Evolutionary conservation across 257 asterid genomes (phyloP), one percentile per base, ranked within the genome.

Genomic region (Mitragyna speciosa): DNA sequence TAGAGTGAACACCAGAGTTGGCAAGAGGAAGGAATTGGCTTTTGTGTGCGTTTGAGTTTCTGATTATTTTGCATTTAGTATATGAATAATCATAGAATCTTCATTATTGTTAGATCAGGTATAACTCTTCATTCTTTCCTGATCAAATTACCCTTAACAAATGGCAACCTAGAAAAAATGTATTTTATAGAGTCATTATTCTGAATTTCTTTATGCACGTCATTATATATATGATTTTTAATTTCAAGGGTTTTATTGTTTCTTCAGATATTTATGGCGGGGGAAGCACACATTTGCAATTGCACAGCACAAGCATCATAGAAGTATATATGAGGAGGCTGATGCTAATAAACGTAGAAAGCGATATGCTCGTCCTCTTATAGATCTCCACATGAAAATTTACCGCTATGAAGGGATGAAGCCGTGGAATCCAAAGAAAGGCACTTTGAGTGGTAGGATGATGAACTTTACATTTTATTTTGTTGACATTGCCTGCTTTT

Each of bases 321-420:
- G 87, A 10, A 89, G 83, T 75, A 82, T 95, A 81, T 95, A 89
- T 71, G 97, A 95, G 85, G 98, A 95, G 86, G 97, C 98, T 2
- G 99, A 93, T 86, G 78, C 99, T 33, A 93, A 93, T 87, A 93
- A 95, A 88, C 83, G 99, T 80, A 92, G 99, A 83, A 93, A 95
- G 84, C 87, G 99, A 73, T 95, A 95, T 90, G 98, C 99, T 79
- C 96, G 98, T 31, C 99, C 99, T 48, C 90, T 95, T 49, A 92
- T 93, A 74, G 98, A 95, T 87, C 92, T 93, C 59, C 98, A 93
- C 26, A 92, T 89, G 93, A 95, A 91, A 83, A 93, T 93, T 82
- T 95, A 95, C 80, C 86, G 86, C 28, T 90, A 88, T 5, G 99
- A 95, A 85, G 97, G 98, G 84, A 77, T 93, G 97, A 89, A 92